Conservation (phyloP, 768 basidiomycete species). For the Tylopilus sp. region DNA sequence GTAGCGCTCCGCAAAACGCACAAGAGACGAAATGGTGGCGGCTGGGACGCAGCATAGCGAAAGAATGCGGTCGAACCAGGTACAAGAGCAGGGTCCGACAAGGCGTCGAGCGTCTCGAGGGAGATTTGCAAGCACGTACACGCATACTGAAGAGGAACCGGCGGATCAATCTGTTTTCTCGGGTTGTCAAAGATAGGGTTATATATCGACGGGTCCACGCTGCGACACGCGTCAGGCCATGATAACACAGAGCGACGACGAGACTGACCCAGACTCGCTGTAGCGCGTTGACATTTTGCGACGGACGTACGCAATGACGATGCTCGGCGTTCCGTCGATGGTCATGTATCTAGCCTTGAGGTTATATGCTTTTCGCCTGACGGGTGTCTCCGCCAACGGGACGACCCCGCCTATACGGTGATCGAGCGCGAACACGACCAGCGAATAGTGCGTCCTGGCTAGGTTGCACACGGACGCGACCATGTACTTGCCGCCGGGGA, state of each 20-base stretch:
- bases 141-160: conserved; percentile 42
- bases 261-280: conserved; percentile 17
- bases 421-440: conserved; percentile 57
- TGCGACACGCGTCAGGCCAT: conserved; percentile 10
- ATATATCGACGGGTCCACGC: conserved; percentile 32
- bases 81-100: conserved; percentile 40
- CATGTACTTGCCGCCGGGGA: conserved; percentile 68
- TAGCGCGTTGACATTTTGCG: conserved; percentile 30
- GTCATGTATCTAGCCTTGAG: conserved; percentile 61
- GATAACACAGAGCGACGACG: not conserved
- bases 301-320: conserved; percentile 54
- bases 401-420: conserved; percentile 40
- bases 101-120: conserved; percentile 41
- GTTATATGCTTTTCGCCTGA: conserved; percentile 50
- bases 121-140: conserved; percentile 42
- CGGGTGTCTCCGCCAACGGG: conserved; percentile 49
- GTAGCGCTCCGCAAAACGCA: conserved; percentile 36
- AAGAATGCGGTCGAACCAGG: conserved; percentile 40
- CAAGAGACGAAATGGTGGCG: conserved; percentile 41
- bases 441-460: conserved; percentile 42
- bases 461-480: conserved; percentile 54
- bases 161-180: conserved; percentile 40
- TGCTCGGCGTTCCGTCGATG: conserved; percentile 41
- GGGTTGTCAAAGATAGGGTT: conserved; percentile 32
- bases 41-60: conserved; percentile 32